A percentile compares a stretch with the other conserved stretches of the same genome.
These are phyloP conservation scores for Trichophaea hybrida DNA, from an alignment of 2,329 filamentous ascomycete genomes.

Conservation along the genomic window DNA sequence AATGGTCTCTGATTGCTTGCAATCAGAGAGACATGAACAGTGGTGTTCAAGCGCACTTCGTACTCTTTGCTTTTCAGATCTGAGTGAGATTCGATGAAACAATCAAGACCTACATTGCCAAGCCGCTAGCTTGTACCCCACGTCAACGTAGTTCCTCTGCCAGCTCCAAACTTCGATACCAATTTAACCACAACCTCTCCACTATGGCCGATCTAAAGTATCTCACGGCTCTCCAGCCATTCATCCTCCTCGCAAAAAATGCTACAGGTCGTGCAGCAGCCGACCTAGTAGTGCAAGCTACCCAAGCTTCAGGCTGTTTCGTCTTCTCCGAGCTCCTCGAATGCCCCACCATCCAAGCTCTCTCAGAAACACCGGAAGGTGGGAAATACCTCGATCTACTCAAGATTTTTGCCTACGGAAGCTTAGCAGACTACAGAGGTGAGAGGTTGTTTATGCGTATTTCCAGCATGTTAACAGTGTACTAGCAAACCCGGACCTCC, in stretches of 20 bases:
- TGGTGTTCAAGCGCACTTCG: no score
- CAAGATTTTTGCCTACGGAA: conserved; percentile 84
- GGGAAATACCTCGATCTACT: conserved; percentile 53
- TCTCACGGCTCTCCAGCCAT: conserved; percentile 58
- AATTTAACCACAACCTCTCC: neutral
- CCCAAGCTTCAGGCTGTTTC: conserved; percentile 76
- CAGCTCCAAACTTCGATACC: neutral
- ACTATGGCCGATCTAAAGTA: conserved; percentile 31
- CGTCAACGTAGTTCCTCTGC: neutral
- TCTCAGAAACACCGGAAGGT: conserved; percentile 50
- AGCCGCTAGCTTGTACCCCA: neutral
- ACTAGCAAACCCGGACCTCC: conserved; percentile 43
- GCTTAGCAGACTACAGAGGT: conserved; percentile 63
- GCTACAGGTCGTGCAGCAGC: conserved; percentile 71
- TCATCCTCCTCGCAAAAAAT: conserved; percentile 73
- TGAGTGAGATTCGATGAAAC: neutral
- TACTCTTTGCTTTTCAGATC: no score
- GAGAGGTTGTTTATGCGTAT: conserved; percentile 18
- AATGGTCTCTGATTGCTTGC: no score
- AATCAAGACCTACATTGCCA: neutral
- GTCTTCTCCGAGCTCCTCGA: conserved; percentile 89
- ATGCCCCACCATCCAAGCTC: conserved; percentile 60
- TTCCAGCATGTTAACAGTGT: conserved; percentile 3
- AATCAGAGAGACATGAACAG: no score
- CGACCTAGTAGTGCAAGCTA: conserved; percentile 76